A percentile compares a stretch with the other conserved stretches of the same genome.
Evolutionary conservation across 164 flowering plant genomes (phyloP).

Genomic region (grape (Vitis vinifera)): DNA sequence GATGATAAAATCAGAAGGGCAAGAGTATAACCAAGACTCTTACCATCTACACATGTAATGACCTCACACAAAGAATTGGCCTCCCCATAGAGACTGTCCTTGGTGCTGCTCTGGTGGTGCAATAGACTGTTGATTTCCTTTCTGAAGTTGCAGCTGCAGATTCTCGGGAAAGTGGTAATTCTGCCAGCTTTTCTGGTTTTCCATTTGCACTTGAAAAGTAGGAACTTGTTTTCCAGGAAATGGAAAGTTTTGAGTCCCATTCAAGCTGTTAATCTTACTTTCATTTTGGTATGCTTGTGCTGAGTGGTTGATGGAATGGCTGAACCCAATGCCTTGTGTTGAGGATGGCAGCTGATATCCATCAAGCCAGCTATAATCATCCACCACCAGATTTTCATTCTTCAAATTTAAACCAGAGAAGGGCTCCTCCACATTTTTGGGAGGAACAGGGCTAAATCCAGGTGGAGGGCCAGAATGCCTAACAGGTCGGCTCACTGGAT

Average conservation of each 20-base stretch:
- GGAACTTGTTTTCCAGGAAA: conserved; percentile 87
- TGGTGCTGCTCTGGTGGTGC: conserved; percentile 64
- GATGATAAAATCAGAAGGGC: too few species aligned
- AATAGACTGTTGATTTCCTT: conserved; percentile 46
- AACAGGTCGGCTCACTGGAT: conserved; percentile 76
- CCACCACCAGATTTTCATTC: conserved; percentile 45
- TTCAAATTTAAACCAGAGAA: conserved; percentile 25
- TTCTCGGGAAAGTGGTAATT: conserved; percentile 46
- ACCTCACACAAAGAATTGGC: conserved; percentile 80
- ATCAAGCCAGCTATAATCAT: conserved; percentile 93
- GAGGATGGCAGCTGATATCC: conserved; percentile 68
- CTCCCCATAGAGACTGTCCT: conserved; percentile 74
- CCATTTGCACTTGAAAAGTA: conserved; percentile 39
- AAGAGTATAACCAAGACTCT: conserved; percentile 1
- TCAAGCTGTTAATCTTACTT: conserved; percentile 32
- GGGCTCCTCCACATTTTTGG: conserved; percentile 42
- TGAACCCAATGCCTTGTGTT: conserved; percentile 22
- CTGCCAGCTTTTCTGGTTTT: conserved; percentile 48
- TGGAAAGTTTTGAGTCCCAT: conserved; percentile 60
- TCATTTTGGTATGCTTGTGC: conserved; percentile 21
- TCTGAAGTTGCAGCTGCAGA: conserved; percentile 27
- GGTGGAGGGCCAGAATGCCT: conserved; percentile 96
- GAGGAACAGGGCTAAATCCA: conserved; percentile 63
- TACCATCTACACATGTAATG: conserved; percentile 40
- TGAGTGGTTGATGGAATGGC: conserved; percentile 26